Conservation (phyloP, 78 protist species). For the Parvularia atlantis region DNA sequence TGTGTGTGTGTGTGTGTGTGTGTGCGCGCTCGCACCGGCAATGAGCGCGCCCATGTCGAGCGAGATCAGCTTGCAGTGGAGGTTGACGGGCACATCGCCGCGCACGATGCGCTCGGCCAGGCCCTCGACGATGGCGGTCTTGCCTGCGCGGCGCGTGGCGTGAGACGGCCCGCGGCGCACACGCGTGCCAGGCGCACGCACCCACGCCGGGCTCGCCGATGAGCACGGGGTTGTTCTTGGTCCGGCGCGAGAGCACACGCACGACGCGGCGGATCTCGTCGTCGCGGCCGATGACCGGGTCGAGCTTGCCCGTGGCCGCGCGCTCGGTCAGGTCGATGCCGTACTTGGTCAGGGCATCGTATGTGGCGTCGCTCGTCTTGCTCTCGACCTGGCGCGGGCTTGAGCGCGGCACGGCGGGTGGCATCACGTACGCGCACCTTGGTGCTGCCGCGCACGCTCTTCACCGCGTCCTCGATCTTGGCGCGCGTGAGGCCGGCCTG, state of each 20-base stretch:
- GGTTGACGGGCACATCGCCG: slow-evolving; percentile 91
- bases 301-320: slow-evolving; percentile 89
- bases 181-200: no score
- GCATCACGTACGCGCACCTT: no score
- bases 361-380: neutral
- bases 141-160: slow-evolving; percentile 51
- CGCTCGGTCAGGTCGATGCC: slow-evolving; percentile 56
- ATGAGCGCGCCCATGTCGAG: slow-evolving; percentile 95
- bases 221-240: slow-evolving; percentile 96
- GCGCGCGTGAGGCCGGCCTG: neutral
- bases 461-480: neutral
- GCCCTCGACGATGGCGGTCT: slow-evolving; percentile 96
- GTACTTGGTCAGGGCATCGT: slow-evolving; percentile 72
- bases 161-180: no score
- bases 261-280: slow-evolving; percentile 91
- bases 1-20: no score
- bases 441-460: no score
- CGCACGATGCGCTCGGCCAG: slow-evolving; percentile 92
- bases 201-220: slow-evolving; percentile 96
- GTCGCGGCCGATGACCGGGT: slow-evolving; percentile 97
- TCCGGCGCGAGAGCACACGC: slow-evolving; percentile 69
- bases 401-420: no score
- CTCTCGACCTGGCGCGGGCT: neutral
- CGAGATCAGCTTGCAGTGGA: slow-evolving; percentile 61
- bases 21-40: slow-evolving; percentile 97